A percentile compares a stretch with the other conserved stretches of the same genome.
phyloP scores from a whole-genome alignment of 768 basidiomycete genomes.

The Sarcomyxa edulis region DNA sequence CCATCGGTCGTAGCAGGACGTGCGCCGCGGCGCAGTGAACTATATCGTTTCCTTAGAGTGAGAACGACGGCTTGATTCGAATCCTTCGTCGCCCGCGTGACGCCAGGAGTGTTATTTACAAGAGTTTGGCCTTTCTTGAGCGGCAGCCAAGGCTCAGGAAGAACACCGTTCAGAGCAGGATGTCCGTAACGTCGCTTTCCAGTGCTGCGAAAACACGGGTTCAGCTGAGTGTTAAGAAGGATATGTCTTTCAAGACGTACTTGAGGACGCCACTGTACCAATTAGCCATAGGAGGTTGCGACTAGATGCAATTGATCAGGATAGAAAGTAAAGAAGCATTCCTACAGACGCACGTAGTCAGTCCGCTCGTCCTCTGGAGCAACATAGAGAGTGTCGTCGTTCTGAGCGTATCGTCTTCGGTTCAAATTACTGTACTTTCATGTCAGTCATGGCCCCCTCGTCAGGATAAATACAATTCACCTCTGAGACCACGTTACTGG shows the following conservation, averaged over 20 bases:
- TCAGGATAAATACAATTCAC: too few relatives aligned
- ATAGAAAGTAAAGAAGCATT: background rate
- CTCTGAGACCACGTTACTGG: slow-evolving; percentile 89
- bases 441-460: too few relatives aligned
- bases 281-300: slow-evolving; percentile 94
- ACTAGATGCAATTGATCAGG: slow-evolving; percentile 37
- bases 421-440: slow-evolving; percentile 63
- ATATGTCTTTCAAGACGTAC: slow-evolving; percentile 32
- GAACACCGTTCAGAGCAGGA: slow-evolving; percentile 88
- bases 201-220: slow-evolving; percentile 47
- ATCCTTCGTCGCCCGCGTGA: slow-evolving; percentile 32
- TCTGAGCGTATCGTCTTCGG: slow-evolving; percentile 83
- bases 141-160: slow-evolving; percentile 94
- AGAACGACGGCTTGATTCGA: slow-evolving; percentile 69
- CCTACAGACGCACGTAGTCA: slow-evolving; percentile 61
- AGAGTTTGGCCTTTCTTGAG: slow-evolving; percentile 77
- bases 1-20: slow-evolving; percentile 11
- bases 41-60: slow-evolving; percentile 71
- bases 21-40: slow-evolving; percentile 34
- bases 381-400: slow-evolving; percentile 92
- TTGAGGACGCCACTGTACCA: slow-evolving; percentile 93
- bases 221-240: background rate
- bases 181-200: slow-evolving; percentile 93
- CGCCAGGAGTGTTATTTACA: slow-evolving; percentile 48
- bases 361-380: slow-evolving; percentile 92